These are phyloP conservation scores for Celoporthe dispersa DNA, from an alignment of 2,329 filamentous ascomycete genomes.

Conservation along the genomic window DNA sequence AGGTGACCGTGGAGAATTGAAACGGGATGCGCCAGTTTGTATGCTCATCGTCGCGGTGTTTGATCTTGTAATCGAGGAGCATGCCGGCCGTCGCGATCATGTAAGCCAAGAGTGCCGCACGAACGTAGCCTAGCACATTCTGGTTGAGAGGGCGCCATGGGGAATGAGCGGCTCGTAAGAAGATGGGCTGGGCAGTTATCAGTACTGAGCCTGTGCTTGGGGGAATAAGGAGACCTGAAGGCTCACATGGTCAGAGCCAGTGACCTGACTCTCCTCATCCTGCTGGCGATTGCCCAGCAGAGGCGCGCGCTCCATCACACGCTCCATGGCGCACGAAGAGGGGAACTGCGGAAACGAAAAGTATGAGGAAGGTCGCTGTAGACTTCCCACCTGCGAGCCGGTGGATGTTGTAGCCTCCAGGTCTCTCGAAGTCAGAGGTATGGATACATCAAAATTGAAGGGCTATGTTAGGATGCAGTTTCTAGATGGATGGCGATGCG, in stretches of 20 bases:
- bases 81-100: slow-evolving; percentile 47
- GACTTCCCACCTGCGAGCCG: slow-evolving; percentile 7
- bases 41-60: slow-evolving; percentile 42
- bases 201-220: slow-evolving; percentile 16
- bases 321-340: slow-evolving; percentile 27
- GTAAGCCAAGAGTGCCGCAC: slow-evolving; percentile 49
- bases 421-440: slow-evolving; percentile 21
- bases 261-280: slow-evolving; percentile 27
- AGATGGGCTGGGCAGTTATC: slow-evolving; percentile 48
- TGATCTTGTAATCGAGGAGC: slow-evolving; percentile 51
- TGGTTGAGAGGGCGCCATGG: slow-evolving; percentile 54
- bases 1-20: slow-evolving; percentile 54
- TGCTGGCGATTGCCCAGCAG: slow-evolving; percentile 27
- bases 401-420: slow-evolving; percentile 19
- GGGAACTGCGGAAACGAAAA: slow-evolving; percentile 25
- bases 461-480: not conserved
- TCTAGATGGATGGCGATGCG: not conserved
- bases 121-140: slow-evolving; percentile 49
- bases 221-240: not conserved
- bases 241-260: slow-evolving; percentile 38
- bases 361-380: slow-evolving; percentile 15
- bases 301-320: slow-evolving; percentile 31
- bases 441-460: slow-evolving; percentile 12
- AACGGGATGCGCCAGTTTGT: slow-evolving; percentile 50
- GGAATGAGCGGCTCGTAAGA: slow-evolving; percentile 56